Conservation (phyloP, 176 grass and related monocot genomes). For the Tuctoria greenei region DNA sequence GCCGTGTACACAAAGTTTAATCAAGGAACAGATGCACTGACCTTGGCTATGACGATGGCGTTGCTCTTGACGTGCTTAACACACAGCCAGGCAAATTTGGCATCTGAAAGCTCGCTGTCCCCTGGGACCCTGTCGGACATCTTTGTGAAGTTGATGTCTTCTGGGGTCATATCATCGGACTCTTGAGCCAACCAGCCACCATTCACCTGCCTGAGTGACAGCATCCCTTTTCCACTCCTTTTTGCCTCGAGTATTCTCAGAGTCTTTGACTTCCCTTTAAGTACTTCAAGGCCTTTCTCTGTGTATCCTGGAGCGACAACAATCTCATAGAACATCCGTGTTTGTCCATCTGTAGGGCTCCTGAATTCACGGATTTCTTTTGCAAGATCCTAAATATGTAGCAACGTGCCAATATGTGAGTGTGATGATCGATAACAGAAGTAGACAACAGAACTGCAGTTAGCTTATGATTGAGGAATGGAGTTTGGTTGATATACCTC, state of each 20-base stretch:
- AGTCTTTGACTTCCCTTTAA: slow-evolving; percentile 85
- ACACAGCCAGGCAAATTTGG: slow-evolving; percentile 88
- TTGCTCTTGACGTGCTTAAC: slow-evolving; percentile 99
- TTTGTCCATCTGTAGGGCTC: slow-evolving; percentile 67
- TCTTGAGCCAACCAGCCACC: slow-evolving; percentile 84
- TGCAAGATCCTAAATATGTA: slow-evolving; percentile 58
- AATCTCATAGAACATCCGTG: slow-evolving; percentile 94
- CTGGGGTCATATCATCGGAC: slow-evolving; percentile 67
- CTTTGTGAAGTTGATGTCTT: slow-evolving; percentile 64
- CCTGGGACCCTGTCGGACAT: slow-evolving; percentile 40
- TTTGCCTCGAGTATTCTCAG: slow-evolving; percentile 85
- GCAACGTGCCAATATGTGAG: not conserved
- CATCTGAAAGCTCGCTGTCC: slow-evolving; percentile 55
- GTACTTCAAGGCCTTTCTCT: slow-evolving; percentile 71
- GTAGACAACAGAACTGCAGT: not conserved
- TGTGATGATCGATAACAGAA: not conserved
- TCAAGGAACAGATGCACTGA: not conserved
- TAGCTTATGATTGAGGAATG: not conserved
- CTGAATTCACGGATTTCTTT: slow-evolving; percentile 88
- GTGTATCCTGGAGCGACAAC: slow-evolving; percentile 82
- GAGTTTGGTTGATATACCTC: slow-evolving; percentile 25
- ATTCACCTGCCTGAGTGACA: slow-evolving; percentile 73
- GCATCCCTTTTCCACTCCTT: slow-evolving; percentile 61
- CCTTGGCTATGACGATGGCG: slow-evolving; percentile 95
- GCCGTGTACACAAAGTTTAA: not conserved